Base-by-base conservation (phyloP, 2,329 filamentous ascomycete genomes). In the Thermothelomyces thermophilus region DNA sequence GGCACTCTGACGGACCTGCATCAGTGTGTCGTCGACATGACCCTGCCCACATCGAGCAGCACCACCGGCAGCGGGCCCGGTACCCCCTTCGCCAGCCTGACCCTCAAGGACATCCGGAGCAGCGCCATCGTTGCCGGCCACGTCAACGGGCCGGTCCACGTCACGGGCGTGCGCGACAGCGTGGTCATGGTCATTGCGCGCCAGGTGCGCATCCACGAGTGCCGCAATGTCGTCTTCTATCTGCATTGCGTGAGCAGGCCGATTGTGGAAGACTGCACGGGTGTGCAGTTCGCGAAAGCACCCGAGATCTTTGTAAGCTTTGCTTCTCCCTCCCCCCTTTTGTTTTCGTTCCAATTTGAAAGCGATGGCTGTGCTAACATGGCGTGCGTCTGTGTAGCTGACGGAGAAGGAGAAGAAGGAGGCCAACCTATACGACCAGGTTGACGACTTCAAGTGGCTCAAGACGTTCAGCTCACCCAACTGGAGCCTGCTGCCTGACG, bases 361-460 rank as follows among this genome's bases (percentile, higher is more conserved):
- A 41, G 3, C 24, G n/a, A 11, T 17, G n/a, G 34, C 55, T 51
- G 37, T 44, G 30, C 37, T 56, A 41, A 51, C 44, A 42, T 2
- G 1, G 6, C 8, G 10, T 22, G 14, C 26, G 17, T 22, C 14
- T 31, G 4, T 35, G 37, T 8, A 62, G 48, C 57, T 55, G 41
- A 60, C 61, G 22, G 59, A 65, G 35, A 58, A 64, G 8, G 62
- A 63, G 9, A 59, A 65, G 8, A 48, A 59, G 1, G 57, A 62
- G 3, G 68, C 69, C 51, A 91, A 95, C 64, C 79, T 86, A 60
- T 98, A 89, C 88, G 79, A 90, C 59, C 82, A 93, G 61, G 87
- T 97, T 14, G 88, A 97, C 66, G 93, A 98, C 66, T 98, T 98
- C 74, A 95, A 95, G 69, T 97, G 93, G 93, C 77, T 96, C 56